Evolutionary conservation across 768 basidiomycete genomes (phyloP).

Genomic region (Psilocybe tampanensis): DNA sequence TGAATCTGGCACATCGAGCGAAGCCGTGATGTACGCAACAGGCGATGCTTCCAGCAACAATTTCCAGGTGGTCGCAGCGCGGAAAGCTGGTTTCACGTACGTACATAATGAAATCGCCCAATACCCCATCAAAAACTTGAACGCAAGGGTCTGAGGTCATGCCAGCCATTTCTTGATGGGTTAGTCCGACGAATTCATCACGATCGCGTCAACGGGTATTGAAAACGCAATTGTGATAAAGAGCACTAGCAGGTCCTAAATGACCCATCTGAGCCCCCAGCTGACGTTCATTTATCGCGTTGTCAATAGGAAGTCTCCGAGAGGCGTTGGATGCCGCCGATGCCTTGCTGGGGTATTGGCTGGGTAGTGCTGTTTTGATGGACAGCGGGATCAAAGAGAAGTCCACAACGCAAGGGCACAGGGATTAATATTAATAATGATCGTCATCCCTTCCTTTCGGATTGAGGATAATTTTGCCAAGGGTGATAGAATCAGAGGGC

Average conservation of each 20-base stretch:
- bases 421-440: background rate
- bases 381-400: background rate
- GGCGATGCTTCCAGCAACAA: background rate
- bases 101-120: background rate
- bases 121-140: background rate
- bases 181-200: background rate
- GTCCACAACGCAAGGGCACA: background rate
- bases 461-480: background rate
- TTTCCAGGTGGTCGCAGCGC: background rate
- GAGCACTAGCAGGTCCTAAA: too few relatives aligned
- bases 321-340: background rate
- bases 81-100: background rate
- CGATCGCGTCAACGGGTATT: background rate
- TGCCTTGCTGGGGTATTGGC: background rate
- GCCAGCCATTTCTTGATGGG: background rate
- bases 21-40: background rate
- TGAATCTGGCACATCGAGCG: background rate
- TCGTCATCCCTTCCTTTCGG: background rate
- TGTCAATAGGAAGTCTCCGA: background rate
- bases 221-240: background rate
- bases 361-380: too few relatives aligned
- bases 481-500: background rate
- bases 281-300: too few relatives aligned
- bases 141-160: background rate
- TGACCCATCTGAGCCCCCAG: too few relatives aligned